Base-by-base conservation (phyloP, 2,329 filamentous ascomycete species). In the Didymella glomerata region DNA sequence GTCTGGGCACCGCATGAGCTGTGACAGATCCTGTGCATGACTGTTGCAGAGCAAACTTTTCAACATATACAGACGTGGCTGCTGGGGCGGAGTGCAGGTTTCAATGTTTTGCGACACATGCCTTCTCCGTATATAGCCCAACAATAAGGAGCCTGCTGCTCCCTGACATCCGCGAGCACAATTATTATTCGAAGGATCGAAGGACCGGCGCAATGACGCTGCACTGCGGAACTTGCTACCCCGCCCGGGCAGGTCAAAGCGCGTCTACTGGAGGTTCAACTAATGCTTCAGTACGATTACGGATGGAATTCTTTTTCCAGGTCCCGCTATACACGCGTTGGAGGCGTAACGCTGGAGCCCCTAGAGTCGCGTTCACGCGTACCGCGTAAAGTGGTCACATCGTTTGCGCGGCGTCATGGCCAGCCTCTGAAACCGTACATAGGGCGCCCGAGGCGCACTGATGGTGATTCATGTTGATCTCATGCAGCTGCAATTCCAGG, bases 41-140 rank as follows among this genome's bases (percentile, higher is more conserved):
- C 66, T 38, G 54, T 51, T 61, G 49, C 50, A 52, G 57, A 72
- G 73, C 71, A 74, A 74, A 74, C 71, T 71, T 68, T 66, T 60
- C 60, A 58, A 62, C 63, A 47, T 64, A 64, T 64, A 64, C 58
- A 63, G 61, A 61, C 44, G 54, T 62, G 65, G 60, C 64, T 65
- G 65, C 66, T 63, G 62, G 36, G 60, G 55, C 64, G 64, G 49
- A 41, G 66, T 68, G 66, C 67, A 68, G 65, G 63, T 70, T 64
- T 70, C 69, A 67, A 66, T 71, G 64, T 45, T 66, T 58, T 64
- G 61, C 66, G 54, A 61, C 54, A 65, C 63, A 49, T 59, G 40
- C 40, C 25, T 55, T 56, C 57, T 44, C 55, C 57, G 45, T 50
- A 50, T 54, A 48, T 41, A 65, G 41, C 56, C 47, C 46, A 54